Evolutionary conservation across 2,329 filamentous ascomycete species (phyloP), one percentile per base, ranked within the genome.

Genomic region (Alternaria arbusti): DNA sequence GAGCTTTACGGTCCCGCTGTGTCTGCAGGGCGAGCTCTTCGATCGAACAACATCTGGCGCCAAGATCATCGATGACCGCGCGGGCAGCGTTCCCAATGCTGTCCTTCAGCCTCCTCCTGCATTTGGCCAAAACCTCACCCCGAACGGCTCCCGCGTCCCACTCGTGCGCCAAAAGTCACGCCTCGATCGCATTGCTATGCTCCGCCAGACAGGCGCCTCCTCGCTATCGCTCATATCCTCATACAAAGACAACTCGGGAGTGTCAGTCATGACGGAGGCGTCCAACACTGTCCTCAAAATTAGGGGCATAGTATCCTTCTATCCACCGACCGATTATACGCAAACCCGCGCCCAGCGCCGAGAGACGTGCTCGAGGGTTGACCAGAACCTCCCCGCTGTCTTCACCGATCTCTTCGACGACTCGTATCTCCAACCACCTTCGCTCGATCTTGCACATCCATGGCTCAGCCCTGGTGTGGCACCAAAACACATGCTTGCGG

Each of bases 261-360:
- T 79, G 9, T 74, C 73, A 22, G 70, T 81, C 54, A 72, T 71
- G 57, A 74, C 74, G 22, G 73, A 76, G 46, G 74, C 72, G 26
- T 72, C 71, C 56, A 81, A 82, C 25, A 62, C 67, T 3, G 72
- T 88, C 13, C 69, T 76, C 23, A 80, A 83, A 22, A 85, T 90
- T 64, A 80, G 86, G 60, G 86, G 84, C 50, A 83, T 89, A 57
- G 83, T 88, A 43, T 85, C 86, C 52, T 90, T 87, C 85, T 90
- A 90, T 65, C 88, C 88, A 1, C 83, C 86, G 25, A 84, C 88
- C 36, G 88, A 90, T 76, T 89, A 89, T 75, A 86, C 88, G 12
- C 82, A 86, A 54, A 86, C 87, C 3, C 86, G 88, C 28, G 85
- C 84, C 23, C 83, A 88, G 67, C 87, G 88, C 30, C 84, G 87